Evolutionary conservation across 2,329 filamentous ascomycete genomes (phyloP), one percentile per base, ranked within the genome.

Genomic region (Colletotrichum siamense): DNA sequence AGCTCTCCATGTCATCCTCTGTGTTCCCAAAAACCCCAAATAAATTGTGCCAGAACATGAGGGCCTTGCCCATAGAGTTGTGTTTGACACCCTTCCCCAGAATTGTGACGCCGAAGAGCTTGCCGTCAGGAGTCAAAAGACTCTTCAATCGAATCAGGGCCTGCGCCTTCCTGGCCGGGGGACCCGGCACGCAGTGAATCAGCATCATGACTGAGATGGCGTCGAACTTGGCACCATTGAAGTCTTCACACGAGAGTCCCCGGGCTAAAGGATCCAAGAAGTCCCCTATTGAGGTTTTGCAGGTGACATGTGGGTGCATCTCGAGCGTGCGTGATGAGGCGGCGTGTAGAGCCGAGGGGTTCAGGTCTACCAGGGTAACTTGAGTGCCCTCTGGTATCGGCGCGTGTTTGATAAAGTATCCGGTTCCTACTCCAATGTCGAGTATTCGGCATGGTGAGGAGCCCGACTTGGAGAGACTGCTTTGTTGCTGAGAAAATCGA

Each of bases 31-130:
- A 73, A 12, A 73, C 22, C 2, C 73, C 64, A 30, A 66, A 26
- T 9, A 64, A 8, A 13, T 76, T 76, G 55, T 76, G 63, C 69
- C 63, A 73, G 26, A 67, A 76, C 63, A 76, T 69, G 0, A 76
- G 49, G 4, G 57, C 61, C 34, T 52, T 73, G 5, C 69, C 69
- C 64, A 68, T 63, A 1, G 57, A 15, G 10, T 76, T 73, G 9
- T 69, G 64, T 9, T 52, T 64, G 6, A 76, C 73, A 5, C 64
- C 69, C 12, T 52, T 64, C 1, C 78, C 78, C 6, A 83, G 36
- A 13, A 83, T 78, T 3, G 80, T 82, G 10, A 78, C 67, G 6
- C 81, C 81, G n/a, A 81, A 78, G 7, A 84, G 61, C 9, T 78
- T 78, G 2, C 80, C 80, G 6, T 69, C 78, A 2, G 71, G 67